Evolutionary conservation across 306 rosid species (phyloP), one percentile per base, ranked within the genome.

Genomic region (Fragaria nilgerrensis): DNA sequence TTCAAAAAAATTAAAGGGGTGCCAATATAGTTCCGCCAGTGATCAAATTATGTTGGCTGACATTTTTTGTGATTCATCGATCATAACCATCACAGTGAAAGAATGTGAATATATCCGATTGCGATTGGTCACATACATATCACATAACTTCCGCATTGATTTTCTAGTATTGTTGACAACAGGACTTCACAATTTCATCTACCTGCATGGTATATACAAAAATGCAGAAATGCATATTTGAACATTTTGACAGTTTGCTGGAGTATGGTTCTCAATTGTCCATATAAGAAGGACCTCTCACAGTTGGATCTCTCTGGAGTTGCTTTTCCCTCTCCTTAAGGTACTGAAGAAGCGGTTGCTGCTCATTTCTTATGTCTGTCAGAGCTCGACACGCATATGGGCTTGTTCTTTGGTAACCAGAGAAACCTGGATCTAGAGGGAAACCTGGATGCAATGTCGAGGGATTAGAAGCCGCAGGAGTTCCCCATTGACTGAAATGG

Each of bases 311-410:
- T 39, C 59, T 77, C 77, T 89, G 97, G 55, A 91, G 88, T 70
- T 85, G 79, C 93, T 86, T 85, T 78, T 96, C 98, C 75, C 74
- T 89, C 85, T 89, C 96, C 82, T 96, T 88, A 61, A 92, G 88
- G 81, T 72, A 85, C 77, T 87, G 90, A 64, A 92, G 81, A 68
- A 92, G 88, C 49, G 96, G 86, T 84, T 83, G 85, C 44, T 90
- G 90, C 88, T 95, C 97, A 45, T 78, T 86, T 75, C 86, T 83
- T 53, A 85, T 37, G 74, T 91, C 92, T 58, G 90, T 88, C 74
- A 78, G 88, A 61, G 83, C 87, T 68, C 93, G 92, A 61, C 89
- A 89, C 41, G 90, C 90, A 50, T 73, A 90, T 27, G 85, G 87
- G 75, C 77, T 87, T 77, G 86, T 86, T 72, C 87, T 89, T 76